These are phyloP conservation scores for Vigna mungo DNA, from an alignment of 306 rosid species.

Conservation along the genomic window DNA sequence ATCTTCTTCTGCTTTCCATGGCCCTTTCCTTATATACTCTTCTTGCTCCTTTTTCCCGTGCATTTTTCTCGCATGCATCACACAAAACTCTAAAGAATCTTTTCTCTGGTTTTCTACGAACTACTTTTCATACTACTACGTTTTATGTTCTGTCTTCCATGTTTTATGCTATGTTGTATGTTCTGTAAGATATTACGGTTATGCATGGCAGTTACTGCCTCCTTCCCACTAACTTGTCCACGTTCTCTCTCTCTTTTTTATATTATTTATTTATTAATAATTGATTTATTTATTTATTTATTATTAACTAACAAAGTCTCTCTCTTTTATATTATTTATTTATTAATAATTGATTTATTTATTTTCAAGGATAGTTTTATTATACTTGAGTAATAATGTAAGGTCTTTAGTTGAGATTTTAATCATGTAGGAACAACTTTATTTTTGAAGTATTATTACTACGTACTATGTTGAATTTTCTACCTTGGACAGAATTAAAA, in stretches of 20 bases:
- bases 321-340: no score
- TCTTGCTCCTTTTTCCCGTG: constrained; percentile 57
- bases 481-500: no score
- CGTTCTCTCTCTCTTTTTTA: constrained; percentile 12
- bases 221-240: constrained; percentile 51
- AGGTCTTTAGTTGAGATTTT: no score
- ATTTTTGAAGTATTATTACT: no score
- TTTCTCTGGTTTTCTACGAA: not conserved
- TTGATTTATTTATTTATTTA: no score
- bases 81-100: not conserved
- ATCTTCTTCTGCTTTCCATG: constrained; percentile 87
- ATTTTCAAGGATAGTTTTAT: no score
- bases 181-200: constrained; percentile 44
- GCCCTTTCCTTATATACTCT: constrained; percentile 73
- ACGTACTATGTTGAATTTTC: no score
- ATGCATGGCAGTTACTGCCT: constrained; percentile 48
- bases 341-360: no score
- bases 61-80: constrained; percentile 44
- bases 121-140: constrained; percentile 6
- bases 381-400: no score
- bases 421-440: no score
- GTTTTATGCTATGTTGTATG: not conserved
- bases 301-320: no score
- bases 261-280: not conserved
- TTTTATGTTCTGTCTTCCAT: not conserved